Evolutionary conservation across 331 rosid species (phyloP), one percentile per base, ranked within the genome.

Genomic region (Saraca asoca): DNA sequence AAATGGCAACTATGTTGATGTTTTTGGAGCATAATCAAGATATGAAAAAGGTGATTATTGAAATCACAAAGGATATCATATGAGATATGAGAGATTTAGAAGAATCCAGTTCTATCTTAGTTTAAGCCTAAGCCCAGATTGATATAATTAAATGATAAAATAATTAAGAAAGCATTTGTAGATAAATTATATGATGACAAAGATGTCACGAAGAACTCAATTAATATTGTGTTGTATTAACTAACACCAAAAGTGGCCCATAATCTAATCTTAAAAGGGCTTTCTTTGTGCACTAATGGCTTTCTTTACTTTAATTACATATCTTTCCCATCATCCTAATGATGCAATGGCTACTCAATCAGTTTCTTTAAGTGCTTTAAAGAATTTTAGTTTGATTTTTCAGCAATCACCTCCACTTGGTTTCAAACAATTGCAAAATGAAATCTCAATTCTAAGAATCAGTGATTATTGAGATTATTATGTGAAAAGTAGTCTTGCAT

Each of bases 31-130:
- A 52, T 52, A n/a, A 52, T 19, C n/a, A 7, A 55, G 12, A 0
- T 33, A 29, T 4, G 31, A 24, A 56, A 13, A 7, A 33, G 45
- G 17, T 7, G 14, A 41, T 7, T 42, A 17, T 7, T 7, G 33
- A 44, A 44, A 9, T 19, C 6, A 19, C 2, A 24, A 62, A 24
- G 20, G 62, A 46, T 15, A 43, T 48, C 12, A 62, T 56, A 12
- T 15, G 14, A 34, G 51, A 49, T 14, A 66, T 20, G 15, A 14
- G 3, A 13, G 31, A 24, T 15, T 6, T n/a, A 50, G 14, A 46
- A n/a, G 58, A 54, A 78, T 72, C 75, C 66, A 66, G 69, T 72
- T 53, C 71, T 61, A 66, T 72, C 61, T 29, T 12, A 42, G 52
- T 51, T 14, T 14, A 6, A 33, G 52, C 11, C 20, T 7, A 44